These are phyloP conservation scores for Garcia nutans DNA, from an alignment of 345 rosid genomes.

Conservation along the genomic window DNA sequence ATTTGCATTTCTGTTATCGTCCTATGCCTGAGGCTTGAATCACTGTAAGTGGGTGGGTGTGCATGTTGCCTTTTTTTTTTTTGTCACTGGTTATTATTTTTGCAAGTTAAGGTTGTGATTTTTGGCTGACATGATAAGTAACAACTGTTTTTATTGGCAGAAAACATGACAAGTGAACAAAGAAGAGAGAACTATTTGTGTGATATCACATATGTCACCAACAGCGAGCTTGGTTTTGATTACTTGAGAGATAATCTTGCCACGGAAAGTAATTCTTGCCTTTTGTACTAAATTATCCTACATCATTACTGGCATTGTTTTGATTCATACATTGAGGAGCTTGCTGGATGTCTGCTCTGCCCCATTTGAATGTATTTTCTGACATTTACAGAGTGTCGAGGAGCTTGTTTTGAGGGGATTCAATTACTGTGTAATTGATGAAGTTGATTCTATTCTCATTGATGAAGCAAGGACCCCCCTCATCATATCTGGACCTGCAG, in stretches of 20 bases:
- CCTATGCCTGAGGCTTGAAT: background rate
- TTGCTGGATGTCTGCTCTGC: constrained; percentile 11
- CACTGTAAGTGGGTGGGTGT: background rate
- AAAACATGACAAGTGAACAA: constrained; percentile 89
- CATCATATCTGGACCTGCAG: constrained; percentile 91
- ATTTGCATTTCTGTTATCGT: background rate
- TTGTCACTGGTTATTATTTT: background rate
- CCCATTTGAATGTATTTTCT: constrained; percentile 30
- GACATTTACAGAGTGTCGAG: constrained; percentile 66
- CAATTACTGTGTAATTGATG: constrained; percentile 89
- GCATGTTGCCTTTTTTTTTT: background rate
- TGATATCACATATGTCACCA: constrained; percentile 92
- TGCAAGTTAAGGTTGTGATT: constrained; percentile 2
- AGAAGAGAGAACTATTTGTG: constrained; percentile 89
- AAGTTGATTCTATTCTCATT: constrained; percentile 96
- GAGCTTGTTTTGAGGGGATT: constrained; percentile 94
- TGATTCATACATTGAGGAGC: background rate
- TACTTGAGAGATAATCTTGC: constrained; percentile 97
- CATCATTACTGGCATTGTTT: constrained; percentile 7
- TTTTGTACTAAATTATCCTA: constrained; percentile 28
- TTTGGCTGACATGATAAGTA: constrained; percentile 4
- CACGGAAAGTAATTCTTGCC: constrained; percentile 94
- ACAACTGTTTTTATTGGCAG: constrained; percentile 42
- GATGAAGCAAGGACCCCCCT: constrained; percentile 99
- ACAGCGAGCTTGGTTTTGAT: constrained; percentile 97